Evolutionary conservation across 2,329 filamentous ascomycete genomes (phyloP).

Genomic region (Zymoseptoria pseudotritici): DNA sequence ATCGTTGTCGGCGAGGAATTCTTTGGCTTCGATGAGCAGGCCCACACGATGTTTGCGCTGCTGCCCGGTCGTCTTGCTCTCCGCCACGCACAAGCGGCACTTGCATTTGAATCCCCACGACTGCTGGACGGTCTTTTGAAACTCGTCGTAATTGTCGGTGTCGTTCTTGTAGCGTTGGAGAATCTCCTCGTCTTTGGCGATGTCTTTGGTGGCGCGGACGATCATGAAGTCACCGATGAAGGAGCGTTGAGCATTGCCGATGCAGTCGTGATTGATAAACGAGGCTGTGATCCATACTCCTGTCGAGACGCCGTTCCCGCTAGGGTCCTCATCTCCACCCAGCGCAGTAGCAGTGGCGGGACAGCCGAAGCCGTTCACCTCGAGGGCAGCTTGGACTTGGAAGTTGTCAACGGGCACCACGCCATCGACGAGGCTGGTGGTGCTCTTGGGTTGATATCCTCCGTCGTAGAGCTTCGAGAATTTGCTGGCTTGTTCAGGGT

Average conservation of each 20-base stretch:
- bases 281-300: constrained; percentile 46
- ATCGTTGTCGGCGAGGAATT: background rate
- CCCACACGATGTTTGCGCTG: constrained; percentile 2
- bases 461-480: constrained; percentile 16
- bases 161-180: constrained; percentile 15
- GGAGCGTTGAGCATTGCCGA: constrained; percentile 38
- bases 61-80: constrained; percentile 1
- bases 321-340: background rate
- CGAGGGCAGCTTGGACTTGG: constrained; percentile 9
- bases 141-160: constrained; percentile 18
- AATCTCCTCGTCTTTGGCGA: constrained; percentile 42
- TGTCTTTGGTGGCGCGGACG: constrained; percentile 40
- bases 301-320: background rate
- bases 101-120: constrained; percentile 39
- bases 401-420: constrained; percentile 14
- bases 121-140: constrained; percentile 26
- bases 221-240: constrained; percentile 52
- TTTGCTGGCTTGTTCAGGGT: constrained; percentile 2
- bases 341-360: background rate
- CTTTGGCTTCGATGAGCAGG: background rate
- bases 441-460: constrained; percentile 7
- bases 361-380: constrained; percentile 16
- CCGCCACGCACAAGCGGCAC: constrained; percentile 34
- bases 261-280: constrained; percentile 48
- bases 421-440: constrained; percentile 8